Percentiles rank a stretch among this genome's conserved stretches.
Conservation (phyloP, 805 yeast species). For the Starmerella powellii region DNA sequence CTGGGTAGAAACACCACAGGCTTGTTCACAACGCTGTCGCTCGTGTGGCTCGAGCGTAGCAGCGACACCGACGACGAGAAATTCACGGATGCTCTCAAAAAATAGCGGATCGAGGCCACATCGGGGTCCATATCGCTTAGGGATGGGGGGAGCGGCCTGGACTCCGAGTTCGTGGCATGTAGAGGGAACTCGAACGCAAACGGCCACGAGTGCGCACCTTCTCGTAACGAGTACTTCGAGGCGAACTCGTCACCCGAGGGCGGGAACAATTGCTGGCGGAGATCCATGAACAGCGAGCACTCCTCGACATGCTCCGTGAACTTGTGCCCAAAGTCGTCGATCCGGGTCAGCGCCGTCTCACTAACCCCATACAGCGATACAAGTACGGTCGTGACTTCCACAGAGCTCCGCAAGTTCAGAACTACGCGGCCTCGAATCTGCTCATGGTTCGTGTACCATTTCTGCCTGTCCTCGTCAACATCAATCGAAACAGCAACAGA, state of each 20-base stretch:
- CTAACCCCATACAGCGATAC: conserved; percentile 53
- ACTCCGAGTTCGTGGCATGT: background rate
- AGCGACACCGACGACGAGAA: background rate
- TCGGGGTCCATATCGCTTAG: conserved; percentile 18
- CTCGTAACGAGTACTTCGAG: conserved; percentile 27
- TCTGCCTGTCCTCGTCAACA: conserved; percentile 9
- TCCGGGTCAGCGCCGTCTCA: conserved; percentile 40
- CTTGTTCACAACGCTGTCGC: background rate
- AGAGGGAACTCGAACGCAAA: conserved; percentile 29
- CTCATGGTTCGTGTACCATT: conserved; percentile 22
- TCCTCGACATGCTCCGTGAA: conserved; percentile 20
- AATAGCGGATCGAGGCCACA: conserved; percentile 13
- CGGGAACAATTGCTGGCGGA: conserved; percentile 29
- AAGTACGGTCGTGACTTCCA: conserved; percentile 33
- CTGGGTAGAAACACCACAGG: conserved; percentile 39
- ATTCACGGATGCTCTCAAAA: conserved; percentile 6
- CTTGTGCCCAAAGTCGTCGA: conserved; percentile 21
- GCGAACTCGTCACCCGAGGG: conserved; percentile 23
- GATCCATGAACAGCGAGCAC: conserved; percentile 25
- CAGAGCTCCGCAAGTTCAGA: conserved; percentile 7
- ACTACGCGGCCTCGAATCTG: conserved; percentile 10
- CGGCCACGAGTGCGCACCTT: conserved; percentile 29
- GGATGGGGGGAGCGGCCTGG: conserved; percentile 14
- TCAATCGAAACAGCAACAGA: conserved; percentile 8
- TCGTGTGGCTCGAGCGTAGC: conserved; percentile 2